Base-by-base conservation (phyloP, 163 green algal genomes). In the Volvox carteri region DNA sequence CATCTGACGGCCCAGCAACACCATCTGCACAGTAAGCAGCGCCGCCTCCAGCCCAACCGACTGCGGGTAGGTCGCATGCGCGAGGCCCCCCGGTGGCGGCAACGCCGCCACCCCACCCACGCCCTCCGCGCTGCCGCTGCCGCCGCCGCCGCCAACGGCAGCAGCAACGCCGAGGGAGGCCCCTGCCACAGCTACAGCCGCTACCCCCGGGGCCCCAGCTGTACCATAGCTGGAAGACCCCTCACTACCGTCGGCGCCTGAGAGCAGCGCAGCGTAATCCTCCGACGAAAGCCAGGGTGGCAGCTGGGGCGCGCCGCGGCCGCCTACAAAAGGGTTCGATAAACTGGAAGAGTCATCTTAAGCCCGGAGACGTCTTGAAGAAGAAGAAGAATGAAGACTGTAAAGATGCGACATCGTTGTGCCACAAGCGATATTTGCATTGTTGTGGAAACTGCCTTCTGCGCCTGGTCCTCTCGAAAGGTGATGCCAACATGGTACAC, bases 11-110 rank as follows among this genome's bases (percentile, higher is more conserved):
- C 95, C 95, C 84, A 98, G 86, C 74, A 96, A 76, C 42, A 86
- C 78, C 67, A 96, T 74, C 90, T 98, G 95, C 2, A 90, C 91
- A n/a, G 94, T 93, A 58, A 96, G 85, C 89, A 97, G 92, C 8
- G 92, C 94, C 8, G 91, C 87, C 6, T 80, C 91, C 77, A 97
- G 87, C 8, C 90, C 93, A 33, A 90, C 60, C 3, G 94, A 90
- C 90, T 97, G 95, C 11, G 94, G 93, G 86, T 95, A 96, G 1
- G 93, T 90, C 76, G 75, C 74, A 30, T 87, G 81, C 33, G 46
- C 48, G 4, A 79, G 81, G n/a, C 62, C 41, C 4, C 8, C 73
- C 73, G 73, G 41, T 12, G 44, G 44, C 16, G 42, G 41, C 25
- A 28, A 65, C 16, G 42, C 41, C 73, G 33, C 30, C 21, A n/a